Evolutionary conservation across 2,329 filamentous ascomycete species (phyloP), one percentile per base, ranked within the genome.

Genomic region (Aspergillus puulaauensis): DNA sequence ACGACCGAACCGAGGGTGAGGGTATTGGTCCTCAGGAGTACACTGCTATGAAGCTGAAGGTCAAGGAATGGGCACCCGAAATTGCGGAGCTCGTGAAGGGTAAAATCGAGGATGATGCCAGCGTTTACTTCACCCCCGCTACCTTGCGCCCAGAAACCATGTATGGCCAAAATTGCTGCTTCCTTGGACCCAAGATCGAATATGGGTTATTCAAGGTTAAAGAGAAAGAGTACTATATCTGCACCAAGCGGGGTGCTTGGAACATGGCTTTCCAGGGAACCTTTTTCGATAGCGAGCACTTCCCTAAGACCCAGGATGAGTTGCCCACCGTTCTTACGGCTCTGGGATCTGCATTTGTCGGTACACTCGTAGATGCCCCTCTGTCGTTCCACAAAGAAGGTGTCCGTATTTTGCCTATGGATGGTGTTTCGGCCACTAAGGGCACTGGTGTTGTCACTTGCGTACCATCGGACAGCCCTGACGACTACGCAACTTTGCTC

Each of bases 131-230:
- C 68, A 86, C 98, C 12, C 90, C 95, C 12, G 95, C 95, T 15
- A 98, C 95, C 55, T 83, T 99, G 61, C 85, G 95, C 61, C 91
- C 95, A 2, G 95, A 99, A 81, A 99, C 95, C 37, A 98, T 99
- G 93, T 99, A 98, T 73, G 96, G 96, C 41, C 95, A 98, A 77
- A 96, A 88, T 4, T 96, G 91, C 78, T 96, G 93, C 74, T 99
- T 98, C 67, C 91, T 99, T 48, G 91, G 92, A 3, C 93, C 95
- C 9, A 90, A 89, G 71, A 89, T 98, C 69, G 86, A 82, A 45
- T 99, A 99, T 70, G 93, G 93, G 51, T 79, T 99, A 62, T 97
- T 91, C 82, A 90, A 91, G 75, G 85, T 86, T 55, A 84, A 83
- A 21, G 84, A 89, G 62, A 89, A 86, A 63, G 90, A 96, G 66